These are phyloP conservation scores for Choanephora cucurbitarum DNA, from an alignment of 371 early-diverging fungal genomes.

Conservation along the genomic window DNA sequence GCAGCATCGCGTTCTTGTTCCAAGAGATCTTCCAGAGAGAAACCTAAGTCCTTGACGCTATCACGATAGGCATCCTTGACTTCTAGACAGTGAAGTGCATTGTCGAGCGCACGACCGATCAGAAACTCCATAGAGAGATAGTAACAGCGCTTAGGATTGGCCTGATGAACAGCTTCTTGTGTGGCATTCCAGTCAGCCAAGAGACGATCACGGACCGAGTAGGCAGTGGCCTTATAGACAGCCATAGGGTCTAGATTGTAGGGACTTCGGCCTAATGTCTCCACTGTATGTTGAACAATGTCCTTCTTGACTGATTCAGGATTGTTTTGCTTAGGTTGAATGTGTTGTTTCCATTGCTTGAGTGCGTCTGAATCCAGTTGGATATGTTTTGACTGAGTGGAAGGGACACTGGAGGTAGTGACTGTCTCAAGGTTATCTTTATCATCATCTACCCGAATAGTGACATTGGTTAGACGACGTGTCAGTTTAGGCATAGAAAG, in stretches of 20 bases:
- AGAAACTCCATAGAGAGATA: conserved; percentile 94
- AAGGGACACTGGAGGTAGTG: conserved; percentile 23
- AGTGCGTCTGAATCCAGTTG: conserved; percentile 8
- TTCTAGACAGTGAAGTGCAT: conserved; percentile 82
- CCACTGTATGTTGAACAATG: conserved; percentile 78
- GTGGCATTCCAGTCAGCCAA: conserved; percentile 89
- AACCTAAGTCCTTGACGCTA: conserved; percentile 76
- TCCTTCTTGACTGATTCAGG: conserved; percentile 17
- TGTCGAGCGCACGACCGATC: conserved; percentile 91
- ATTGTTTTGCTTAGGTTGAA: conserved; percentile 16
- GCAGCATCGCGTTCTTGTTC: conserved; percentile 93
- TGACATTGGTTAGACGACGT: conserved; percentile 32
- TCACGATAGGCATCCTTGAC: conserved; percentile 72
- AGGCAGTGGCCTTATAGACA: conserved; percentile 85
- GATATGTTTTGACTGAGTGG: conserved; percentile 22
- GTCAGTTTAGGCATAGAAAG: conserved; percentile 38
- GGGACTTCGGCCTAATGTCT: conserved; percentile 79
- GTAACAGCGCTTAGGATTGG: conserved; percentile 87
- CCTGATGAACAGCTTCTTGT: conserved; percentile 55
- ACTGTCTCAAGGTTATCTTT: conserved; percentile 23
- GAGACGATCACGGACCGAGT: conserved; percentile 85
- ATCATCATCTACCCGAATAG: conserved; percentile 27
- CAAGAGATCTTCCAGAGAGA: conserved; percentile 84
- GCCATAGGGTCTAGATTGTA: conserved; percentile 82
- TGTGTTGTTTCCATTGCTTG: conserved; percentile 18